phyloP scores from a whole-genome alignment of 306 rosid genomes.

The Quercus aquifolioides region DNA sequence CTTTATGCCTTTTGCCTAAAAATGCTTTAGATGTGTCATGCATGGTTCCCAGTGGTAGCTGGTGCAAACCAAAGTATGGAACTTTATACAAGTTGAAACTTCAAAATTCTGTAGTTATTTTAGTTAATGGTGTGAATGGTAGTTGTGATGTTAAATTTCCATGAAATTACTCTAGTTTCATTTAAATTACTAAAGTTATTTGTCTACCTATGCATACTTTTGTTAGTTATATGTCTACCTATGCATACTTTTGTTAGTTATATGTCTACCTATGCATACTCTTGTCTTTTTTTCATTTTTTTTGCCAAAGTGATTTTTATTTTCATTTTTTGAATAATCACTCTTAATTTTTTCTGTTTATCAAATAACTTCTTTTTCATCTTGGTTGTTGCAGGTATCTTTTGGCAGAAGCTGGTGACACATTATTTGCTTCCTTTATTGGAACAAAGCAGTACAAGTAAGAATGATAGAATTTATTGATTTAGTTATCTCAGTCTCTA shows the following conservation, averaged over 20 bases:
- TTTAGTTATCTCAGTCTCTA: slow-evolving; percentile 15
- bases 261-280: no score
- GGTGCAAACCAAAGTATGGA: not conserved
- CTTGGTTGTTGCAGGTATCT: slow-evolving; percentile 59
- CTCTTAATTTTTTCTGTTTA: not conserved
- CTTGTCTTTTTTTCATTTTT: not conserved
- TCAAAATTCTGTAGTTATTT: not conserved
- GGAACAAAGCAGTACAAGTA: slow-evolving; percentile 99
- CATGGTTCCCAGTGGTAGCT: not conserved
- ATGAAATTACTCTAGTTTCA: not conserved
- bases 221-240: not conserved
- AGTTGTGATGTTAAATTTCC: not conserved
- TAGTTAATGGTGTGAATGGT: not conserved
- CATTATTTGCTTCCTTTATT: slow-evolving; percentile 93
- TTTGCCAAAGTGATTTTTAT: slow-evolving; percentile 1
- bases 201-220: no score
- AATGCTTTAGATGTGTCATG: not conserved
- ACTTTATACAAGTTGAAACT: not conserved
- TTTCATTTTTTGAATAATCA: slow-evolving; percentile 1
- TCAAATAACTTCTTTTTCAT: slow-evolving; percentile 17
- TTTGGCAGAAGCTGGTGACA: slow-evolving; percentile 96
- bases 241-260: no score
- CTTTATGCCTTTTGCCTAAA: not conserved
- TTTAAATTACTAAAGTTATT: not conserved
- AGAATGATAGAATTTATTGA: slow-evolving; percentile 25